Evolutionary conservation across 768 basidiomycete genomes (phyloP).

Genomic region (Cyclocybe cylindracea): DNA sequence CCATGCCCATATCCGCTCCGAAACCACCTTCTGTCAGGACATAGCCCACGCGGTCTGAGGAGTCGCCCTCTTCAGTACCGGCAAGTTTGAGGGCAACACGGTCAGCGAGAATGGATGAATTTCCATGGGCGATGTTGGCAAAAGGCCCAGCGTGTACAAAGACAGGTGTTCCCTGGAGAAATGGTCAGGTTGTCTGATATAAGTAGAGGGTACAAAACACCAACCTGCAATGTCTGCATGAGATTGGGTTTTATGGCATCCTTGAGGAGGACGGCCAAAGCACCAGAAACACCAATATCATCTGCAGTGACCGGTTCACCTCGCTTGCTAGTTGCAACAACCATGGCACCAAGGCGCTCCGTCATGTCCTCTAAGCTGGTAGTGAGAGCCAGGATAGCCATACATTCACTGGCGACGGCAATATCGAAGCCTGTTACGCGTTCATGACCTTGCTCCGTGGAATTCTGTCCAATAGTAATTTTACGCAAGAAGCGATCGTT

Average conservation of each 20-base stretch:
- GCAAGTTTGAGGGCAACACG: constrained; percentile 95
- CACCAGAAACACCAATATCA: constrained; percentile 93
- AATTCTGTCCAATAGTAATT: constrained; percentile 87
- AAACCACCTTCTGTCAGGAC: constrained; percentile 99
- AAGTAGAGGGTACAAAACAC: constrained; percentile 4
- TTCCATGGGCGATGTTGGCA: constrained; percentile 98
- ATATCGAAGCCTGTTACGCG: constrained; percentile 96
- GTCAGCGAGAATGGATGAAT: constrained; percentile 98
- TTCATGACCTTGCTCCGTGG: constrained; percentile 88
- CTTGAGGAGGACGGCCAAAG: constrained; percentile 96
- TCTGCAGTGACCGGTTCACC: constrained; percentile 95
- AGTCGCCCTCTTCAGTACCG: constrained; percentile 90
- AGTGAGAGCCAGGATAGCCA: constrained; percentile 94
- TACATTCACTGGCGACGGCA: constrained; percentile 94
- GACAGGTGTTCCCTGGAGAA: constrained; percentile 86
- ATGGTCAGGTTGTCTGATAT: constrained; percentile 1
- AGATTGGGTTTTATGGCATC: constrained; percentile 99
- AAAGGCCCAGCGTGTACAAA: constrained; percentile 99
- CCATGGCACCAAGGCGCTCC: constrained; percentile 91
- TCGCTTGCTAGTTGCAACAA: constrained; percentile 89
- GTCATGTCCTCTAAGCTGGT: constrained; percentile 91
- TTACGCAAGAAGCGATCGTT: constrained; percentile 97
- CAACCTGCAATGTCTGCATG: constrained; percentile 93
- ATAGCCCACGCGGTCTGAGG: constrained; percentile 80
- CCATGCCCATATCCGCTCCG: constrained; percentile 99